A percentile compares a stretch with the other conserved stretches of the same genome.
phyloP scores from a whole-genome alignment of 768 basidiomycete genomes.

The Boletus rubescentipes region DNA sequence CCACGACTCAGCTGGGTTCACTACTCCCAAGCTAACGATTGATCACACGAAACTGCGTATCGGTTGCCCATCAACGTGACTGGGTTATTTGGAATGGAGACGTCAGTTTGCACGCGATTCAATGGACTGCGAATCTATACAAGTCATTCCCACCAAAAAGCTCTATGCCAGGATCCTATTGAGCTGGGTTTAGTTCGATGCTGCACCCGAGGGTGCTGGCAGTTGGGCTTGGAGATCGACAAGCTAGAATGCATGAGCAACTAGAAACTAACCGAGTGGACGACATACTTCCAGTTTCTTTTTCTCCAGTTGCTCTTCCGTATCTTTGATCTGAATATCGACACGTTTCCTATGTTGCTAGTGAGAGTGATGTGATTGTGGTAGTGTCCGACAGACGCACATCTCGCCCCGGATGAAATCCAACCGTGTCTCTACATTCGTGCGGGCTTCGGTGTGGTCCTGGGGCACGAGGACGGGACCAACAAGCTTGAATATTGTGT shows the following conservation, averaged over 20 bases:
- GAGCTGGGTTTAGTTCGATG: slow-evolving; percentile 7
- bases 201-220: slow-evolving; percentile 34
- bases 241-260: slow-evolving; percentile 43
- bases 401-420: slow-evolving; percentile 89
- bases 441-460: slow-evolving; percentile 82
- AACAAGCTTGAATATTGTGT: slow-evolving; percentile 85
- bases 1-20: not conserved
- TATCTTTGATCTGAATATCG: slow-evolving; percentile 78
- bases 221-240: slow-evolving; percentile 65
- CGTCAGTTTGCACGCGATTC: not conserved
- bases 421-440: slow-evolving; percentile 85
- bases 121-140: not conserved
- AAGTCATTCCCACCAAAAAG: not conserved
- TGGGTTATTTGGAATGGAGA: not conserved
- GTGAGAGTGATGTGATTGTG: slow-evolving; percentile 6
- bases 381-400: slow-evolving; percentile 45
- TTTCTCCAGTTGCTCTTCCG: slow-evolving; percentile 71
- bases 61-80: not conserved
- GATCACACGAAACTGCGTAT: not conserved
- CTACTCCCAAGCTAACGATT: not conserved
- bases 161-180: not conserved
- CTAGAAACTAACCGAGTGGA: not conserved
- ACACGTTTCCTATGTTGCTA: slow-evolving; percentile 61
- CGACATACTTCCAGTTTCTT: slow-evolving; percentile 74
- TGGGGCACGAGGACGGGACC: slow-evolving; percentile 91